Percentiles rank a stretch among this genome's conserved stretches.
phyloP scores from a whole-genome alignment of 2,329 filamentous ascomycete genomes.

The Orbilia ellipsospora region DNA sequence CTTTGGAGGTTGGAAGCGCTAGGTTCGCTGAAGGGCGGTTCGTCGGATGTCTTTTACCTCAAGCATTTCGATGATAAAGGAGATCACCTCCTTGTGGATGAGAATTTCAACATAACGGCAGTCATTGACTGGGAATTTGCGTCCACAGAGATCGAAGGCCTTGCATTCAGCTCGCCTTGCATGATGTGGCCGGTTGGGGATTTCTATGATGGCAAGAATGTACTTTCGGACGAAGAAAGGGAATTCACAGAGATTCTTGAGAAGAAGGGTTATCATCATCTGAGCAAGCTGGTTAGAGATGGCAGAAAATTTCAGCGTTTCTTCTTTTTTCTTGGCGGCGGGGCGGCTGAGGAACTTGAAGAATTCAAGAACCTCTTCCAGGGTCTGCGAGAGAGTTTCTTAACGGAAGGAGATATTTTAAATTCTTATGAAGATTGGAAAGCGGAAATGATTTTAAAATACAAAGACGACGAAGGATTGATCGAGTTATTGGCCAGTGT shows the following conservation, averaged over 20 bases:
- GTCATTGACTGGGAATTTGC: slow-evolving; percentile 67
- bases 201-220: slow-evolving; percentile 61
- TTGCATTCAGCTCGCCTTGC: slow-evolving; percentile 61
- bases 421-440: slow-evolving; percentile 18
- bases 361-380: slow-evolving; percentile 19
- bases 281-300: slow-evolving; percentile 12
- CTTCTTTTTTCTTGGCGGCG: slow-evolving; percentile 14
- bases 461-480: slow-evolving; percentile 20
- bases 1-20: slow-evolving; percentile 63
- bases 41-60: slow-evolving; percentile 62
- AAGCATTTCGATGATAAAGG: slow-evolving; percentile 67
- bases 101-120: slow-evolving; percentile 65
- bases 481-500: slow-evolving; percentile 10
- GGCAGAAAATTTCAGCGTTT: slow-evolving; percentile 22
- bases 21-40: slow-evolving; percentile 7
- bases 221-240: slow-evolving; percentile 58
- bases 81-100: slow-evolving; percentile 66
- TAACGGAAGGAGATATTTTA: neutral
- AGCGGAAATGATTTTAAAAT: slow-evolving; percentile 12
- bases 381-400: slow-evolving; percentile 17
- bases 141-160: slow-evolving; percentile 56
- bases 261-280: slow-evolving; percentile 42
- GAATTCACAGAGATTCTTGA: slow-evolving; percentile 57
- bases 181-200: slow-evolving; percentile 61
- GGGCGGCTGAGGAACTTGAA: slow-evolving; percentile 4